Percentiles rank a stretch among this genome's conserved stretches.
Conservation (phyloP, 2,329 filamentous ascomycete genomes). For the Penicillium sp. region DNA sequence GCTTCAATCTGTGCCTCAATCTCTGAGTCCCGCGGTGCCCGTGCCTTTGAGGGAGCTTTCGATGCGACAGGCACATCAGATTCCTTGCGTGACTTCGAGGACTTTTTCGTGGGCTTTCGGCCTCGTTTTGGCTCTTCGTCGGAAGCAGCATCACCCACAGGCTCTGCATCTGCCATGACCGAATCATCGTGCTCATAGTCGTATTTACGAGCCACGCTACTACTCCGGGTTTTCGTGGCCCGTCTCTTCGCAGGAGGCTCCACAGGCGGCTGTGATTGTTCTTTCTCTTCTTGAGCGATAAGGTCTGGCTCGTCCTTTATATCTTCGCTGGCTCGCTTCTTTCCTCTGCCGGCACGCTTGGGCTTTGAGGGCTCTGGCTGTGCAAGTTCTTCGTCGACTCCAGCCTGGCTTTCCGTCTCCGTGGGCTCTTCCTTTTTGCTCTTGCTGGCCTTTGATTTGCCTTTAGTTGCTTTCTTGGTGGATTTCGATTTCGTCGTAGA, state of each 20-base stretch:
- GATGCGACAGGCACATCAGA: slow-evolving; percentile 53
- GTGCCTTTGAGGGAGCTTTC: slow-evolving; percentile 47
- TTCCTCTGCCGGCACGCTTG: slow-evolving; percentile 48
- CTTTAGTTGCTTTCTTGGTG: slow-evolving; percentile 44
- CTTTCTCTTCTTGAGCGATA: slow-evolving; percentile 13
- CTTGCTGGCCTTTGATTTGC: slow-evolving; percentile 38
- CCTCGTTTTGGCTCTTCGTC: slow-evolving; percentile 49
- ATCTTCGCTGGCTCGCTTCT: slow-evolving; percentile 65
- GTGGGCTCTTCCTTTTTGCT: slow-evolving; percentile 43
- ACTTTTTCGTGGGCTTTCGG: slow-evolving; percentile 41
- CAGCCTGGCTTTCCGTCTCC: slow-evolving; percentile 44
- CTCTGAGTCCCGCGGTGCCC: slow-evolving; percentile 62
- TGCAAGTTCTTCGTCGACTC: slow-evolving; percentile 30
- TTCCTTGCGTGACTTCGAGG: slow-evolving; percentile 51
- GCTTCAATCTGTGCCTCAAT: slow-evolving; percentile 67
- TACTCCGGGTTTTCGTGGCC: slow-evolving; percentile 54
- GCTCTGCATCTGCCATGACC: slow-evolving; percentile 32
- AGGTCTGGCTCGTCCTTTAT: slow-evolving; percentile 37
- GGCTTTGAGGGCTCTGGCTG: slow-evolving; percentile 36
- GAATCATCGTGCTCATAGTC: slow-evolving; percentile 37
- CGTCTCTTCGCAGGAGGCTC: slow-evolving; percentile 60
- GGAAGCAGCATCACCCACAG: slow-evolving; percentile 19
- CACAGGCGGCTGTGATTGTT: slow-evolving; percentile 19
- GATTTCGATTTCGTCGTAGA: slow-evolving; percentile 55
- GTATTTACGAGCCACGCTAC: slow-evolving; percentile 44